Base-by-base conservation (phyloP, 148 eudicot genomes). In the Cornus suecica region DNA sequence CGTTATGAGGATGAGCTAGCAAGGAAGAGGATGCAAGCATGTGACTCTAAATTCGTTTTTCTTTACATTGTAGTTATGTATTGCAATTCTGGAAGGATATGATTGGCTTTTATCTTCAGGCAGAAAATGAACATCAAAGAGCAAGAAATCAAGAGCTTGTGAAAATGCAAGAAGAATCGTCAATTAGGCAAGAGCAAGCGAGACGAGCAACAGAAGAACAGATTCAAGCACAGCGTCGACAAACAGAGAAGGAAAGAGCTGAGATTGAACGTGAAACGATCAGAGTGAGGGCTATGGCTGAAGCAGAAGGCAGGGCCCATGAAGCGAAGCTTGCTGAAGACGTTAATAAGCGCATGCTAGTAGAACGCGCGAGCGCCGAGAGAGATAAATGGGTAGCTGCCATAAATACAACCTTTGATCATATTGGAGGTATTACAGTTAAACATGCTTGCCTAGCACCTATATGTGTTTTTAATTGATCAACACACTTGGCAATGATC, bases 211-310 rank as follows among this genome's bases (percentile, higher is more conserved):
- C 97, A 30, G 97, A 95, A 69, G 94, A 91, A 80, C 93, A 95
- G 79, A 95, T 95, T 74, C 99, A 95, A 85, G 97, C 91, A 7
- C 94, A 88, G 69, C 96, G 94, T 52, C 88, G 92, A 65, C 92
- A 88, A 88, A 95, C 99, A 72, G 99, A 95, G 81, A 88, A 86
- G 77, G 94, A 92, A 80, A 95, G 86, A 86, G 99, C 99, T 69
- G 94, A 92, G 79, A 92, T 88, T 18, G 97, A 92, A 79, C 92
- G 94, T 77, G 97, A 95, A 87, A 95, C 99, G 58, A 89, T 92
- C 67, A 90, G 86, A 77, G 91, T 92, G 76, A 90, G 82, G 73
- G 91, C 99, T 41, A 81, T 95, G 85, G 97, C 99, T 16, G 94
- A 95, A 75, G 97, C 99, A 54, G 97, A 95, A 80, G 97, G 87